Evolutionary conservation across 2,329 filamentous ascomycete genomes (phyloP), one percentile per base, ranked within the genome.

Genomic region (Pseudocercospora cruenta): DNA sequence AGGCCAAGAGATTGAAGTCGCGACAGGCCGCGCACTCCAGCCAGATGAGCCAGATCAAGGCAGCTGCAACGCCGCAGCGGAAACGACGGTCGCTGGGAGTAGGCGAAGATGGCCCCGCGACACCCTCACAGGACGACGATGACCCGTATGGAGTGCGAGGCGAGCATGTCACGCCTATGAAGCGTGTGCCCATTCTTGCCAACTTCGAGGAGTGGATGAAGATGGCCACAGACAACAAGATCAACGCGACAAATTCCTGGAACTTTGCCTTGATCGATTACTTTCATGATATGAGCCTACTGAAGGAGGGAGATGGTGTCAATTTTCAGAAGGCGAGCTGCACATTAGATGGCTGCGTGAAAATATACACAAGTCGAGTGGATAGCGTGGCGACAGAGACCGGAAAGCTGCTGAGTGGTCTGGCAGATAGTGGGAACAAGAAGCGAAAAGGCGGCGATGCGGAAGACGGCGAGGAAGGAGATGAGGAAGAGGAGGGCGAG

Each of bases 121-220:
- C 86, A 3, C 86, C 86, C 8, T 69, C 67, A 82, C 69, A 58
- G 3, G 55, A 58, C 55, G 84, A 88, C 66, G 82, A 89, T 69
- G 59, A 69, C 24, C 58, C 59, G 74, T 80, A 79, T 43, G 76
- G 78, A 66, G 90, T 92, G 54, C 88, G 87, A 65, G 91, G 91
- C 33, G 88, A 85, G 69, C 92, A 91, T 43, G 91, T 96, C 62
- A 97, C 95, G 66, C 95, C 94, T 62, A 94, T 96, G 90, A 97
- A 97, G 85, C 91, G 94, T 67, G 92, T 97, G 28, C 95, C 95
- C 0, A 91, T 99, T 73, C 84, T 99, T 62, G 95, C 95, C 75
- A 99, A 99, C 80, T 99, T 98, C 74, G 95, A 99, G 79, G 95
- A 99, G 78, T 98, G 94, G 95, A 98, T 99, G 93, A 99, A 98